A percentile compares a stretch with the other conserved stretches of the same genome.
Conservation (phyloP, 2,329 filamentous ascomycete genomes). For the Fusarium anthophilum region DNA sequence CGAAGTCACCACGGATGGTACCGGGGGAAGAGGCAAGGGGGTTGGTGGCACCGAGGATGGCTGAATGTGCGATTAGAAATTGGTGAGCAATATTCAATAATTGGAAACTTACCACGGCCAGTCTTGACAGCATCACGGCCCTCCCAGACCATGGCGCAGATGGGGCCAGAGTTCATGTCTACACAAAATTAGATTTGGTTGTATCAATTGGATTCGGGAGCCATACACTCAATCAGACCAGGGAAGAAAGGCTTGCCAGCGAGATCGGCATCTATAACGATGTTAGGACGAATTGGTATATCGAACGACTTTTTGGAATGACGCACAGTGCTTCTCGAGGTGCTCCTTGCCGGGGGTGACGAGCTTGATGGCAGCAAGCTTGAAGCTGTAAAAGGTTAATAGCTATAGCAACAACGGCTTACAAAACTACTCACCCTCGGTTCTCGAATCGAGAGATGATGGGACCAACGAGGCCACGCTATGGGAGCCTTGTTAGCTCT, state of each 20-base stretch:
- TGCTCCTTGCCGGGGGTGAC: conserved; percentile 88
- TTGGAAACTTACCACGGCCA: conserved; percentile 75
- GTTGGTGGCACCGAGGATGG: conserved; percentile 98
- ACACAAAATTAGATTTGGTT: conserved; percentile 11
- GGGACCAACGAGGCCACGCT: conserved; percentile 97
- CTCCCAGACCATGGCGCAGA: conserved; percentile 99
- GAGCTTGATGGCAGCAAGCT: conserved; percentile 98
- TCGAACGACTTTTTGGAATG: conserved; percentile 1
- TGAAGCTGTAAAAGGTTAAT: conserved; percentile 72
- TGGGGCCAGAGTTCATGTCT: conserved; percentile 98
- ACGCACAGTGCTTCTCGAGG: conserved; percentile 93
- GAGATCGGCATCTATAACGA: conserved; percentile 77
- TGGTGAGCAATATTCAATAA: not conserved
- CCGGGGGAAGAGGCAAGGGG: conserved; percentile 92
- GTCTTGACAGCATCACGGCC: conserved; percentile 99
- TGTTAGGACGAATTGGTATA: conserved; percentile 43
- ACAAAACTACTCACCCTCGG: conserved; percentile 72
- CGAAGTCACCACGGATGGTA: conserved; percentile 96
- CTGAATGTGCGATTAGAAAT: conserved; percentile 51
- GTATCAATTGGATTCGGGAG: not conserved
- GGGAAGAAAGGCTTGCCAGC: conserved; percentile 96
- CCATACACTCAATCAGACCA: conserved; percentile 89
- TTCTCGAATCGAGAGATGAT: conserved; percentile 99
- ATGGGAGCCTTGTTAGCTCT: conserved; percentile 42
- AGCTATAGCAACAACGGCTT: conserved; percentile 4